Percentiles rank a stretch among this genome's conserved stretches.
Conservation (phyloP, 2,329 filamentous ascomycete genomes). For the Diplodia corticola region DNA sequence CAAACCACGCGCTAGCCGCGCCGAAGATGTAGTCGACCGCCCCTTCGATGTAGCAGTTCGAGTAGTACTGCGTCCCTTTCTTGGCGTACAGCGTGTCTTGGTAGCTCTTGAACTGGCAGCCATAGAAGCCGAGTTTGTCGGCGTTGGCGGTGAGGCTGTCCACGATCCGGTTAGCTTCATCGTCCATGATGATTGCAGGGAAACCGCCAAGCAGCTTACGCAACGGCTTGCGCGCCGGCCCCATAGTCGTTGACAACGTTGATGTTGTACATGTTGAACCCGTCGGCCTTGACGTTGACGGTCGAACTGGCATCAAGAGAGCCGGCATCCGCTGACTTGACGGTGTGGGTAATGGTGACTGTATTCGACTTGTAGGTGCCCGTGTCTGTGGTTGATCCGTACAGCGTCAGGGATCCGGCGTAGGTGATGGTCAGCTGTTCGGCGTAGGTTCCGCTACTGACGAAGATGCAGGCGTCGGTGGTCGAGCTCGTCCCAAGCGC, state of each 20-base stretch:
- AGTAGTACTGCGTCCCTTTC: slow-evolving; percentile 57
- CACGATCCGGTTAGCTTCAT: slow-evolving; percentile 40
- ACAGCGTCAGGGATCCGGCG: slow-evolving; percentile 55
- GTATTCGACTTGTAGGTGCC: slow-evolving; percentile 55
- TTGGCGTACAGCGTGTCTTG: slow-evolving; percentile 54
- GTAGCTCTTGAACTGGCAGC: slow-evolving; percentile 55
- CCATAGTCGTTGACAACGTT: slow-evolving; percentile 51
- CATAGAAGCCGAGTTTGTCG: slow-evolving; percentile 59
- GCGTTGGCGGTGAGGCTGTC: slow-evolving; percentile 55
- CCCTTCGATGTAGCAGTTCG: slow-evolving; percentile 56
- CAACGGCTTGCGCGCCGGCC: slow-evolving; percentile 24
- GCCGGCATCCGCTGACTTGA: slow-evolving; percentile 39
- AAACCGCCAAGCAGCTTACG: slow-evolving; percentile 9
- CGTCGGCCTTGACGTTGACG: slow-evolving; percentile 48
- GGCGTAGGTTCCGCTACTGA: slow-evolving; percentile 60
- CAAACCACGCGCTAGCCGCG: slow-evolving; percentile 53
- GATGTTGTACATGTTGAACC: slow-evolving; percentile 64
- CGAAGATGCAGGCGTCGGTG: slow-evolving; percentile 60
- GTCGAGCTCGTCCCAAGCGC: slow-evolving; percentile 56
- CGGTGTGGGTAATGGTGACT: slow-evolving; percentile 55
- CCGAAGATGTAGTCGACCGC: slow-evolving; percentile 64
- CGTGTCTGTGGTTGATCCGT: slow-evolving; percentile 59
- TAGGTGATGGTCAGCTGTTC: slow-evolving; percentile 60
- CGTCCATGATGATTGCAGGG: slow-evolving; percentile 10
- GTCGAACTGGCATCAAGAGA: slow-evolving; percentile 57